Evolutionary conservation across 2,329 filamentous ascomycete species (phyloP).

Genomic region (Colletotrichum higginsianum): DNA sequence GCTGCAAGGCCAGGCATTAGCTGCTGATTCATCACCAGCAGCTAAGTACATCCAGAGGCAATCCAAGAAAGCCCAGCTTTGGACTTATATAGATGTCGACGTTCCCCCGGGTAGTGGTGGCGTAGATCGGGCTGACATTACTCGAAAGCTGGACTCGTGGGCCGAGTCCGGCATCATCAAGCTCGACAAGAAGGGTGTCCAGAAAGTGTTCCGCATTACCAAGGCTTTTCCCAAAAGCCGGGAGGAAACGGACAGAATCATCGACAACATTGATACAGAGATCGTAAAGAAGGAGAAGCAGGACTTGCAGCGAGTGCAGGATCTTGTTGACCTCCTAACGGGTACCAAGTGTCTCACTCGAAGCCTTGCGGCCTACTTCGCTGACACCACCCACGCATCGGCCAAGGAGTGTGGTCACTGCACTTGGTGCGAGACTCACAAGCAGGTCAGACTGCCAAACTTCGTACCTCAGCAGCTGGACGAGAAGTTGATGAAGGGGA

Average conservation of each 20-base stretch:
- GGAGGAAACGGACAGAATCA: conserved; percentile 60
- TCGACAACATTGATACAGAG: conserved; percentile 63
- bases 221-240: conserved; percentile 60
- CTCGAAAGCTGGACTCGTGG: conserved; percentile 69
- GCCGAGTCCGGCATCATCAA: conserved; percentile 64
- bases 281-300: conserved; percentile 68
- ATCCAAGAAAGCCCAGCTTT: conserved; percentile 59
- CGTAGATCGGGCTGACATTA: conserved; percentile 61
- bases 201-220: conserved; percentile 68
- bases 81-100: conserved; percentile 65
- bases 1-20: conserved; percentile 51
- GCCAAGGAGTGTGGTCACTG: conserved; percentile 69
- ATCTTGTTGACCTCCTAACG: conserved; percentile 69
- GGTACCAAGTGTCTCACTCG: conserved; percentile 65
- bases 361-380: conserved; percentile 70
- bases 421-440: conserved; percentile 61
- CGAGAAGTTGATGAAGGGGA: conserved; percentile 53
- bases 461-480: conserved; percentile 58
- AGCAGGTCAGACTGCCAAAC: conserved; percentile 55
- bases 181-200: conserved; percentile 66
- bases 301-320: conserved; percentile 64
- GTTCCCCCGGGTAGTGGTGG: conserved; percentile 49
- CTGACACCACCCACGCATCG: conserved; percentile 62
- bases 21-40: conserved; percentile 58
- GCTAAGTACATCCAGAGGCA: conserved; percentile 60